These are phyloP conservation scores for Mycena metata DNA, from an alignment of 768 basidiomycete genomes.

Conservation along the genomic window DNA sequence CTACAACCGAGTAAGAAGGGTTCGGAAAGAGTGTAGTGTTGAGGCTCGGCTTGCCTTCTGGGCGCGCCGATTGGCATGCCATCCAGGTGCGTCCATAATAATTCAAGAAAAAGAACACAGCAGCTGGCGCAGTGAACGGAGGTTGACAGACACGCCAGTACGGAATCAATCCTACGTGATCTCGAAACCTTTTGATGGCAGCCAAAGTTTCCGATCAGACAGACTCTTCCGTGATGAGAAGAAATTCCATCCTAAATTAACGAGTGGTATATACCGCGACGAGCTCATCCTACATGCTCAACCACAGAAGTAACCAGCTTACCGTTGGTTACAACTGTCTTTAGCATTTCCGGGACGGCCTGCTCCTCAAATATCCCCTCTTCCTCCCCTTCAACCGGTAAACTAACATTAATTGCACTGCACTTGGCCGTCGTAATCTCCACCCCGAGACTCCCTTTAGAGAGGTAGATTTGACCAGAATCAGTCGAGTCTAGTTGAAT, in stretches of 20 bases:
- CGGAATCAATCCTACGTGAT: too few species aligned
- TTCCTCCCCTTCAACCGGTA: constrained; percentile 90
- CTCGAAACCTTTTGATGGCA: too few species aligned
- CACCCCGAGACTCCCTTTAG: constrained; percentile 77
- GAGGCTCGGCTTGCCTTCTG: constrained; percentile 56
- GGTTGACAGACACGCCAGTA: neutral
- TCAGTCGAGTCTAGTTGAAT: constrained; percentile 96
- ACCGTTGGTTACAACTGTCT: constrained; percentile 82
- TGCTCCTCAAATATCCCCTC: constrained; percentile 93
- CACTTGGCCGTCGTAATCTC: constrained; percentile 97
- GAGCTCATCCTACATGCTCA: constrained; percentile 78
- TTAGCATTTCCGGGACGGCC: constrained; percentile 96
- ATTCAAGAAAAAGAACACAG: neutral
- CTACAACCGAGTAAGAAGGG: constrained; percentile 36
- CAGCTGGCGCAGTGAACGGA: neutral
- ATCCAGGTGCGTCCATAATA: constrained; percentile 82
- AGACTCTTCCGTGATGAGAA: too few species aligned
- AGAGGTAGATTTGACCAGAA: constrained; percentile 94
- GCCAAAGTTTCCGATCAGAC: too few species aligned
- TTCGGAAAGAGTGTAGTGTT: neutral
- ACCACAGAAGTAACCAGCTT: constrained; percentile 91
- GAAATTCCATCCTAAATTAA: too few species aligned
- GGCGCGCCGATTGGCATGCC: constrained; percentile 78
- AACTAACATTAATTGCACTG: constrained; percentile 89
- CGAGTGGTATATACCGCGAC: neutral